Base-by-base conservation (phyloP, 805 yeast species). In the Cyberlindnera mississippiensis region DNA sequence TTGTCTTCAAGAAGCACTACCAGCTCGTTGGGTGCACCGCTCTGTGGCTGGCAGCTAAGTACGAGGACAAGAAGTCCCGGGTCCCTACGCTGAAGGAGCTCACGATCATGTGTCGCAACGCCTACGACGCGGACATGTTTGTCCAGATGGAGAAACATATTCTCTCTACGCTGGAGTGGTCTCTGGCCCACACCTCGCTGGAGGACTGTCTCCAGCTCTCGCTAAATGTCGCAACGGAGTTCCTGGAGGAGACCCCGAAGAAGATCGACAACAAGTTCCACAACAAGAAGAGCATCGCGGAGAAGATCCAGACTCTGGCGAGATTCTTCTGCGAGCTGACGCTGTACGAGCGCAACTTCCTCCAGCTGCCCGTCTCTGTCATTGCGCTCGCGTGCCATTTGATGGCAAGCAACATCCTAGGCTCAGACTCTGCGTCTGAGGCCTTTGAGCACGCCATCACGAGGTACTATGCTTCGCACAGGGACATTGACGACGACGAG, bases 11-110 rank as follows among this genome's bases (percentile, higher is more conserved):
- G 51, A 85, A 82, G 48, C 96, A 88, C 58, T 81, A 84, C 55
- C 96, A 87, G 60, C 68, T 89, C 41, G 85, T 88, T 20, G 90
- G 91, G 24, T 80, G 91, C 50, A 83, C 95, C 0, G 83, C 95
- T 20, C 66, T 89, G 36, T 87, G 96, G 95, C 77, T 89, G 15
- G 93, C 96, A 3, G 77, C 93, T 34, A 89, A 89, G 59, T 70
- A 77, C 36, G 76, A 75, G 48, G 88, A 86, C 48, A 78, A 78
- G 58, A 75, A 87, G 54, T 73, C 73, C 43, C 67, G 81, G 41
- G 75, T 80, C 28, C 91, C 91, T 15, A 75, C 81, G 27, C 68
- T 82, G 42, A 68, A 72, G 35, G 90, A 84, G 51, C 71, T 85
- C 41, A 73, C 78, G 32, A 71, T 72, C 51, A 69, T 84, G 57